Evolutionary conservation across 192 early-diverging fungal species (phyloP), one percentile per base, ranked within the genome.

Genomic region (Jimgerdemannia lactiflua): DNA sequence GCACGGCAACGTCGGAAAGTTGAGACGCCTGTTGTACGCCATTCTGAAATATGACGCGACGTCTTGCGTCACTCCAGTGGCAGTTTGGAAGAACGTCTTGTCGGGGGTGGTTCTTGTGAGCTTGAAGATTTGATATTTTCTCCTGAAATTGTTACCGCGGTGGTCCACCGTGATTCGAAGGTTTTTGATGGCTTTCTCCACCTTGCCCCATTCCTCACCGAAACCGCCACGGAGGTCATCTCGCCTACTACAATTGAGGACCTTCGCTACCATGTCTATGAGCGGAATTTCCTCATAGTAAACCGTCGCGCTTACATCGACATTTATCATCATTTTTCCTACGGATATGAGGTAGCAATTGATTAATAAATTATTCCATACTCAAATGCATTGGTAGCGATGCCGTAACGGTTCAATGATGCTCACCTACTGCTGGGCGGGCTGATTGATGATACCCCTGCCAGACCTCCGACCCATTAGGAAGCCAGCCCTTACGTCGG

Each of bases 371-470:
- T 59, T 14, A 7, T 73, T 69, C 19, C 49, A 54, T 70, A 1
- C 77, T 71, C 29, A 40, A 67, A 65, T 39, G 18, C 17, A 64
- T 76, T 69, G 4, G 20, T 63, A 39, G 14, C 4, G 71, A 43
- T 7, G 11, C 39, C 49, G 14, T 59, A 10, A 59, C 14, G 14
- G 2, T 10, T 59, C 6, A 59, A 59, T 54, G 49, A 54, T 10
- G 14, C 49, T 59, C 83, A 79, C 94, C 94, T n/a, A 78, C 54
- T 40, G 92, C 85, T 4, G 96, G 95, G 7, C 93, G 87, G 42
- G 95, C 88, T 41, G 92, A 94, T 71, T 97, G 95, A 74, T 95
- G 96, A 78, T 94, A 95, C 18, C 97, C 97, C 77, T 92, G 91
- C 96, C 96, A 97, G 4, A 96, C 89, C 86, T 97, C 94, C 39